Percentiles rank a stretch among this genome's conserved stretches.
phyloP scores from a whole-genome alignment of 805 yeast species.

The Candida odintsovae region DNA sequence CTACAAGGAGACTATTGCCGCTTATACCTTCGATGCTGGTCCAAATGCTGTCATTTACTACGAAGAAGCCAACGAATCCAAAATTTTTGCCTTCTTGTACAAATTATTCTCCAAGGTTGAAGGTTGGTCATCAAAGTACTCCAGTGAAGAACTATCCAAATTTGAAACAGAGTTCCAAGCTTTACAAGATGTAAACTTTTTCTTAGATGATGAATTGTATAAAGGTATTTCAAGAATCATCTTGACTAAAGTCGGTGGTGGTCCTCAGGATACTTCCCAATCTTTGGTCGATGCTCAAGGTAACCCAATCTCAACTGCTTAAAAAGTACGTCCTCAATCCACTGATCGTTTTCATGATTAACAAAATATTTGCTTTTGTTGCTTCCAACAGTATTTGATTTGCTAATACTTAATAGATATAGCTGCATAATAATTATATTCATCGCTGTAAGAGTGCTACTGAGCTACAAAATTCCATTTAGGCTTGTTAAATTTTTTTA shows the following conservation, averaged over 20 bases:
- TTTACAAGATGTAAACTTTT: conserved; percentile 30
- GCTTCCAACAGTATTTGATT: neutral
- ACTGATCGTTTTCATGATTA: neutral
- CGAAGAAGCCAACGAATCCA: conserved; percentile 65
- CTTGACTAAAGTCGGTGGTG: conserved; percentile 80
- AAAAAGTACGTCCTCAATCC: neutral
- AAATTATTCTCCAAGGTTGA: conserved; percentile 49
- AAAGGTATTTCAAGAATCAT: conserved; percentile 80
- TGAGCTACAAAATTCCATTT: neutral
- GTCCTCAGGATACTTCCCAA: conserved; percentile 62
- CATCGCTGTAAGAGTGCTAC: no score
- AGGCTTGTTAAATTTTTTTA: no score
- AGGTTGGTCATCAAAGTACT: conserved; percentile 60
- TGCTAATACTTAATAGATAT: neutral
- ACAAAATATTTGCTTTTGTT: no score
- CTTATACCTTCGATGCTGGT: conserved; percentile 98
- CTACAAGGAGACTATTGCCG: conserved; percentile 61
- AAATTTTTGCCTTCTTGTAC: conserved; percentile 65
- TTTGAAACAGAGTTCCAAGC: conserved; percentile 23
- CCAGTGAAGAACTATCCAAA: conserved; percentile 22
- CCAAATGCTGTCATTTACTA: conserved; percentile 97
- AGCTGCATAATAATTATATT: neutral
- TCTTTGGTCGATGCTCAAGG: conserved; percentile 59
- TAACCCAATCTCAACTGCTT: conserved; percentile 37
- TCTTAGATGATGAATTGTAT: conserved; percentile 45